Base-by-base conservation (phyloP, 169 alveolate genomes). In the Cryptosporidium canis region DNA sequence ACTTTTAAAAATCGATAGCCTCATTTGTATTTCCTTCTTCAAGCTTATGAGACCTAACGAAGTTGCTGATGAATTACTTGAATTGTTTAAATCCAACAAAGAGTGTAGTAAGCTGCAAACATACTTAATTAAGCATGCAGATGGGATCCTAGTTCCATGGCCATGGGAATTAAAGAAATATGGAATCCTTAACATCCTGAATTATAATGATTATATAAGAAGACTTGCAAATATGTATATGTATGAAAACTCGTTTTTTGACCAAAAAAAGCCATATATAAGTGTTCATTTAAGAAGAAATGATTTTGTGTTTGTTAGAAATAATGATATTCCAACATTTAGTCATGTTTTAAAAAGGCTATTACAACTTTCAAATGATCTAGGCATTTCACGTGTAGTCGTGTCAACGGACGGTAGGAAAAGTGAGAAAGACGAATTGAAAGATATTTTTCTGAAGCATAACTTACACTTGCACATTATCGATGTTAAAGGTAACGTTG, bases 301-400 rank as follows among this genome's bases (percentile, higher is more conserved):
- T 18, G 87, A 77, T 39, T 77, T 77, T 37, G 56, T 77, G 16
- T 43, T 41, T 56, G 31, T 77, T 7, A 39, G 65, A 9, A 56
- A 45, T 6, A 31, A 77, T 61, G 87, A 77, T 39, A 77, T 77
- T n/a, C 87, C 87, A 77, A 58, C 77, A 39, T 77, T 77, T 77
- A 24, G 29, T 12, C 70, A 77, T 27, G 72, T 77, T 37, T 14
- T 37, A 24, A 58, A 58, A 11, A 77, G 87, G 37, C 11, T 63
- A 14, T 39, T 29, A 39, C 41, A 77, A 58, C 58, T 77, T 16
- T 58, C 72, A 43, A 61, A 44, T 11, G 64, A 77, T 43, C 51
- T 77, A 24, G 44, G 44, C 11, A 77, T 61, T 4, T 27, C 3
- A 29, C 56, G 64, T 3, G 47, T 77, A 58, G 55, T 77, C 12